Conservation (phyloP, 495 filamentous ascomycete species). For the Aspergillus panamensis region DNA sequence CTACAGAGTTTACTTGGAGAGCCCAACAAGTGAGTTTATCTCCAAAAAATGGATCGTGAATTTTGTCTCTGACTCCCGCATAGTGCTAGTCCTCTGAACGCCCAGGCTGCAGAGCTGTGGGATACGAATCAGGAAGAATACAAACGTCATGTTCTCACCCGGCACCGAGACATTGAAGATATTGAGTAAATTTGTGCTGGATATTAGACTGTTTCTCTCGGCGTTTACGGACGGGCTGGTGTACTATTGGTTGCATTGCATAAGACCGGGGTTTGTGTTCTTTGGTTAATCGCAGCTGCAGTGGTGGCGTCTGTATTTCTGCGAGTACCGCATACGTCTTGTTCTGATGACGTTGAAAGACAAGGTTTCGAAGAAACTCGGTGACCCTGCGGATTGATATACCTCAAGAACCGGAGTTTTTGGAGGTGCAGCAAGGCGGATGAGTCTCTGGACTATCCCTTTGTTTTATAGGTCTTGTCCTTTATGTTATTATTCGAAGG, state of each 20-base stretch:
- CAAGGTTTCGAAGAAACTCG: not conserved
- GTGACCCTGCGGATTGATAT: not conserved
- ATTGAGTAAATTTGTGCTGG: conserved; percentile 34
- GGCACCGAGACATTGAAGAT: conserved; percentile 60
- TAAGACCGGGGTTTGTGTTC: conserved; percentile 19
- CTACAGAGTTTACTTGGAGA: conserved; percentile 94
- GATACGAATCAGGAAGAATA: conserved; percentile 84
- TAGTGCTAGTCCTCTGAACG: conserved; percentile 92
- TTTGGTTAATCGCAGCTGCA: conserved; percentile 10
- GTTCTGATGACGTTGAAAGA: not conserved
- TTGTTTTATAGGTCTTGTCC: not conserved
- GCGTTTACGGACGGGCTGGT: conserved; percentile 13
- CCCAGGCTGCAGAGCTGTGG: conserved; percentile 94
- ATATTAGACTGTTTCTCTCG: conserved; percentile 9
- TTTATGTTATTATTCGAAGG: conserved; percentile 1
- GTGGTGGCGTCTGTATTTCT: not conserved
- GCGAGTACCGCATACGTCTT: not conserved
- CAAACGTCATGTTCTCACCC: conserved; percentile 67
- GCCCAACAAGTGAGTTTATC: conserved; percentile 80
- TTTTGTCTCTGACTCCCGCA: conserved; percentile 16
- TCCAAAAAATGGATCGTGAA: not conserved
- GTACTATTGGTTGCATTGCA: conserved; percentile 23
- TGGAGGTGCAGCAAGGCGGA: not conserved
- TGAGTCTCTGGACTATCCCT: not conserved
- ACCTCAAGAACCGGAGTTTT: conserved; percentile 11